Base-by-base conservation (phyloP, 768 basidiomycete species). In the Suillus placidus region DNA sequence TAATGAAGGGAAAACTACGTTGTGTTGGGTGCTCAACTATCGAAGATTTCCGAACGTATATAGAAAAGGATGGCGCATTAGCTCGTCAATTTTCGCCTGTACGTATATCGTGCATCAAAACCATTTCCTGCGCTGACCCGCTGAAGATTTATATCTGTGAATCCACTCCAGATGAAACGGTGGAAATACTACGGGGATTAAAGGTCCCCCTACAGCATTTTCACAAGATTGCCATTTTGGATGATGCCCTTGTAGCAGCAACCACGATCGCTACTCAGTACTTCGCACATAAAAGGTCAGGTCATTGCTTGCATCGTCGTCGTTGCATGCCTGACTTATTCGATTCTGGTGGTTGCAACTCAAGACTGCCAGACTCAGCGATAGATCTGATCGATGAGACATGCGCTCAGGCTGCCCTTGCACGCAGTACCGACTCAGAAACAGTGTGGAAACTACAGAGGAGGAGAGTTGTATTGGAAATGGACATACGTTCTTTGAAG, bases 201-300 rank as follows among this genome's bases (percentile, higher is more conserved):
- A 65, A 61, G 51, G 20, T 6, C 26, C 16, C 45, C 40, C 30
- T 65, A 18, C 32, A 65, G 40, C 43, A n/a, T 18, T 65, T 65
- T 40, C 64, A 65, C 34, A 60, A 45, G 14, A 26, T 65, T 18
- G 35, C 47, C 8, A 65, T 65, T 34, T 52, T 61, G 37, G 64
- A 65, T 47, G 37, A 52, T 13, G 64, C 60, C 49, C 23, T 65
- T 26, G 60, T 52, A 60, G 60, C 37, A 18, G 64, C 64, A 7
- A 60, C 60, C 16, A 40, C 16, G 1, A 60, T 65, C 40, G 60
- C 64, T 49, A 43, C 45, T 6, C 64, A 54, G 60, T 65, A 42
- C 60, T 65, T 65, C 40, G 20, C 64, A n/a, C 64, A 65, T 52
- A 65, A 65, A 32, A 61, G 64, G 64, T 63, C 34, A 54, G n/a